phyloP scores from a whole-genome alignment of 495 filamentous ascomycete species.

The Lasiosphaeris hirsuta region DNA sequence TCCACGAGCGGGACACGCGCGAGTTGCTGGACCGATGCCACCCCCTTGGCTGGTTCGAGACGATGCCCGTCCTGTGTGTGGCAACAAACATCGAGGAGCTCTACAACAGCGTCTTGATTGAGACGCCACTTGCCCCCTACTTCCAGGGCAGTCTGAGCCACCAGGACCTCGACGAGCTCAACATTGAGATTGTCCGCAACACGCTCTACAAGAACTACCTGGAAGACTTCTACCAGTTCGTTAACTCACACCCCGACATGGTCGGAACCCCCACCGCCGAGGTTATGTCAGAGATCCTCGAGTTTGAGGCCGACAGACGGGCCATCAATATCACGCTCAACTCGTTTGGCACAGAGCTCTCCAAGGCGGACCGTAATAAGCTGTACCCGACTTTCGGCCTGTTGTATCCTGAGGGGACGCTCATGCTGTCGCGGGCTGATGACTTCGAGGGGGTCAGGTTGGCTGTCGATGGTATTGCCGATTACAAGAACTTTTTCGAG shows the following conservation, averaged over 20 bases:
- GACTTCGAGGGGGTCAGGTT: constrained; percentile 90
- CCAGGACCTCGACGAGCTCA: constrained; percentile 96
- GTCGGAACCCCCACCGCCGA: constrained; percentile 84
- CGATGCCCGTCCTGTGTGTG: constrained; percentile 95
- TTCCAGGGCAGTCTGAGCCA: constrained; percentile 95
- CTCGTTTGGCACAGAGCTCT: constrained; percentile 96
- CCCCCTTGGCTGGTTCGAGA: constrained; percentile 97
- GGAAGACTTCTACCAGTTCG: constrained; percentile 92
- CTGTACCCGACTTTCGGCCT: constrained; percentile 89
- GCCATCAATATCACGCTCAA: constrained; percentile 99
- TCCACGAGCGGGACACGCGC: constrained; percentile 95
- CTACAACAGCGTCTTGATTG: constrained; percentile 95
- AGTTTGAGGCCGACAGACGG: constrained; percentile 93
- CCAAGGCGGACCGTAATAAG: constrained; percentile 90
- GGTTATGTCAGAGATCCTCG: constrained; percentile 89
- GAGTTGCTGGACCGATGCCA: constrained; percentile 96
- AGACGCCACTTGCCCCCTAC: constrained; percentile 92
- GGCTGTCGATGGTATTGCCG: constrained; percentile 83
- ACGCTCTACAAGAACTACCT: constrained; percentile 99
- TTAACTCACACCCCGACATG: constrained; percentile 81
- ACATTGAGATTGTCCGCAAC: constrained; percentile 98
- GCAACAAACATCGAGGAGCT: constrained; percentile 98
- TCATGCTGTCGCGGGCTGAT: constrained; percentile 93
- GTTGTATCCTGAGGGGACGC: constrained; percentile 88
- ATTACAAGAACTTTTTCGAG: constrained; percentile 95